These are phyloP conservation scores for Wickerhamiella azymoides DNA, from an alignment of 805 yeast genomes.

Conservation along the genomic window DNA sequence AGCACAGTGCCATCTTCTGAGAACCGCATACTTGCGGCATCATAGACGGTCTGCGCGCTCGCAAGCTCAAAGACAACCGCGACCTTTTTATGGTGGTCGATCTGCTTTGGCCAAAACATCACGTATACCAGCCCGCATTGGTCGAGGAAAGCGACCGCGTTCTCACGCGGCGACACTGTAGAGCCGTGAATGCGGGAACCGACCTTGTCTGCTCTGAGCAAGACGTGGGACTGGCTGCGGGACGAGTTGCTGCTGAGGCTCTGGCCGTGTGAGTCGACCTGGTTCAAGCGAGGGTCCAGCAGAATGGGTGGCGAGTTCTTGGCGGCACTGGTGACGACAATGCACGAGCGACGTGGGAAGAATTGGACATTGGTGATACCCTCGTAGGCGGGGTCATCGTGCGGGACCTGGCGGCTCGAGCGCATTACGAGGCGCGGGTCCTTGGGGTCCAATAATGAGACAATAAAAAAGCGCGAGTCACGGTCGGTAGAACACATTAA, in stretches of 20 bases:
- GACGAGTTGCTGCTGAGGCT: conserved; percentile 19
- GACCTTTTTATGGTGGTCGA: conserved; percentile 31
- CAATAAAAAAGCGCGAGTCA: conserved; percentile 67
- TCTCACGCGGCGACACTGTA: conserved; percentile 73
- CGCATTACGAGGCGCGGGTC: conserved; percentile 59
- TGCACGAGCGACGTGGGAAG: conserved; percentile 44
- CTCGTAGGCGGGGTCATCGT: conserved; percentile 62
- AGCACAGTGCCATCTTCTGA: conserved; percentile 72
- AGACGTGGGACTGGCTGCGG: conserved; percentile 46
- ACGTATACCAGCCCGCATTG: conserved; percentile 64
- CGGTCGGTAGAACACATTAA: conserved; percentile 62
- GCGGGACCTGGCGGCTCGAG: conserved; percentile 42
- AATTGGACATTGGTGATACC: conserved; percentile 76
- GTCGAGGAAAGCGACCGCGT: conserved; percentile 68
- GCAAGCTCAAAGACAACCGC: conserved; percentile 67
- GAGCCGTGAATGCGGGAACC: conserved; percentile 67
- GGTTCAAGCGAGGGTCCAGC: conserved; percentile 37
- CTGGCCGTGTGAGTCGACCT: background rate
- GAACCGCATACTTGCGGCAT: conserved; percentile 67
- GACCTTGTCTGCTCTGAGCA: conserved; percentile 58
- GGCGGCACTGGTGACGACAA: conserved; percentile 43
- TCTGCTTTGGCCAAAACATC: conserved; percentile 43
- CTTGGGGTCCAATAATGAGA: conserved; percentile 47
- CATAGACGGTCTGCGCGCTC: conserved; percentile 54
- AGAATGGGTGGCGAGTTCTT: conserved; percentile 54